Percentiles rank a stretch among this genome's conserved stretches.
Evolutionary conservation across 768 basidiomycete genomes (phyloP).

Genomic region (Collybia sordida): DNA sequence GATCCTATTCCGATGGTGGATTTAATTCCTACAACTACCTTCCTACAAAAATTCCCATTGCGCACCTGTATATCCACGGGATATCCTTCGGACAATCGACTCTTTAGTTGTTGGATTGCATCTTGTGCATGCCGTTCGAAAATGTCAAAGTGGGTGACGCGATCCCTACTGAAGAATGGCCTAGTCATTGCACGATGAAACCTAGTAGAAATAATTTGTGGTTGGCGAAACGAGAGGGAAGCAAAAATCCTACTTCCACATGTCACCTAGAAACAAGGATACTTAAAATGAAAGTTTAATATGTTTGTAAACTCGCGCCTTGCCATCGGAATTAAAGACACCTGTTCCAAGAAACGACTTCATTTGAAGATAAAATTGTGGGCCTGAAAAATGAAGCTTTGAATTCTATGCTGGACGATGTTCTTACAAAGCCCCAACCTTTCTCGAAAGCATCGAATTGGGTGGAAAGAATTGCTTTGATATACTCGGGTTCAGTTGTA

Average conservation of each 20-base stretch:
- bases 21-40: background rate
- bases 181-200: conserved; percentile 65
- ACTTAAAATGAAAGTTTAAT: background rate
- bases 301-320: no score
- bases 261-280: conserved; percentile 20
- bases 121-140: conserved; percentile 50
- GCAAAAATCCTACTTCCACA: conserved; percentile 33
- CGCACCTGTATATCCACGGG: conserved; percentile 58
- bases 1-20: conserved; percentile 34
- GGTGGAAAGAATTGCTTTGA: background rate
- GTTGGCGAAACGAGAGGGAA: background rate
- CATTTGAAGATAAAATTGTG: background rate
- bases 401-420: no score
- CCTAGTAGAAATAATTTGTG: conserved; percentile 24
- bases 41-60: background rate
- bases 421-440: background rate
- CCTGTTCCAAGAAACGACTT: background rate
- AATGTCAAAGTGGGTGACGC: conserved; percentile 57
- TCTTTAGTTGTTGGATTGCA: conserved; percentile 38
- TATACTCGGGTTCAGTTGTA: background rate
- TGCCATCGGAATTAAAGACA: background rate
- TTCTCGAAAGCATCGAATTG: background rate
- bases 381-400: background rate
- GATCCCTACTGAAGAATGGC: conserved; percentile 63
- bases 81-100: conserved; percentile 42